A percentile compares a stretch with the other conserved stretches of the same genome.
These are phyloP conservation scores for Globisporangium uncinulatum DNA, from an alignment of 352 stramenopile species.

Conservation along the genomic window DNA sequence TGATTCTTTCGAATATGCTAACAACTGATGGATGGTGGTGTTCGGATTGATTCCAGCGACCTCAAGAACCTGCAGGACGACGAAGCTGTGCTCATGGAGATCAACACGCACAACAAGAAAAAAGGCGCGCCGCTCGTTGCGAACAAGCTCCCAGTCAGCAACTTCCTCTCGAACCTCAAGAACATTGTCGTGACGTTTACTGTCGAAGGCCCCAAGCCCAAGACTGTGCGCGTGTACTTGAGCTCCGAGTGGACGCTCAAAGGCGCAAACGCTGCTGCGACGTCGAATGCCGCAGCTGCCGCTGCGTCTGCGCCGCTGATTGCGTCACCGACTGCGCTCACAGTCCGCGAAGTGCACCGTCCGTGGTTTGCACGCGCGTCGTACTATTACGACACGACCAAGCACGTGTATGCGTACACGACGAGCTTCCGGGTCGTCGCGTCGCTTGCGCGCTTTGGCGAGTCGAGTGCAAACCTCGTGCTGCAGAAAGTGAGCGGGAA, in stretches of 20 bases:
- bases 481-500: constrained; percentile 57
- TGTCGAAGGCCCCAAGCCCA: not conserved
- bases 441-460: constrained; percentile 51
- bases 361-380: constrained; percentile 66
- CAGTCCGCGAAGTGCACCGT: constrained; percentile 23
- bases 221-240: constrained; percentile 3
- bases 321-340: not conserved
- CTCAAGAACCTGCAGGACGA: constrained; percentile 23
- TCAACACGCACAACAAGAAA: constrained; percentile 29
- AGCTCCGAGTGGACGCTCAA: constrained; percentile 11
- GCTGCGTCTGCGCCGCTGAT: no score
- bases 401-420: constrained; percentile 79
- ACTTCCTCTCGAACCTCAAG: constrained; percentile 30
- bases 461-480: constrained; percentile 65
- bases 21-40: not conserved
- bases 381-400: constrained; percentile 80
- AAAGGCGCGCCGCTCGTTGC: constrained; percentile 30
- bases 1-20: not conserved
- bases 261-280: constrained; percentile 16
- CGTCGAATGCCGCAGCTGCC: not conserved
- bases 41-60: constrained; percentile 18
- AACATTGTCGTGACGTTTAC: constrained; percentile 29
- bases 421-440: constrained; percentile 70
- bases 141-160: constrained; percentile 24
- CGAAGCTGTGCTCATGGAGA: constrained; percentile 35